Evolutionary conservation across 2,329 filamentous ascomycete species (phyloP), one percentile per base, ranked within the genome.

Genomic region (Stagonosporopsis rhizophila): DNA sequence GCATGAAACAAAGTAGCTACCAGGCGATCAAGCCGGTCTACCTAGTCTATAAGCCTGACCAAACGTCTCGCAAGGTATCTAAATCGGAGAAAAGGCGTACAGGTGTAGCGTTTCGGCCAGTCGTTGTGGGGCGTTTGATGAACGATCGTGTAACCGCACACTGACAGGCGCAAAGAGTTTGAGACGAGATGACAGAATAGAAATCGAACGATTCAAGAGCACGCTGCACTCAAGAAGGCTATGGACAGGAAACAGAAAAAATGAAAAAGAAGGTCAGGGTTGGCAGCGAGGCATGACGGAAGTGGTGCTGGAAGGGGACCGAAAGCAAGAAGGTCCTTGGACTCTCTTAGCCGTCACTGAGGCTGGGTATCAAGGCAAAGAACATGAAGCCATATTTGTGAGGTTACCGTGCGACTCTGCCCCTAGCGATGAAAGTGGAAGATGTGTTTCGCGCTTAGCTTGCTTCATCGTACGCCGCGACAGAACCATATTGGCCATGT

Each of bases 371-470:
- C 23, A 56, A 48, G 32, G 27, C 37, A n/a, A n/a, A 44, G 25
- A 40, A 47, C 32, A 12, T 56, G 53, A 56, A 44, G 47, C 47
- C 53, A 56, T 52, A 17, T 39, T 52, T 48, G 47, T 52, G 42
- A 56, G 47, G 47, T 47, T 28, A 37, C 19, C 22, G 53, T 56
- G 51, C 46, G 46, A 56, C 19, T 34, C 19, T 44, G 30, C 42
- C 52, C 41, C 41, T 50, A 14, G 28, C 25, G 41, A 41, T 25
- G 27, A 41, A 40, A 23, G n/a, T 41, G 7, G 46, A 46, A 35
- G 42, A 46, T 25, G 39, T 47, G 53, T 56, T 56, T 56, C 47
- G 53, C 53, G 53, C 53, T 56, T 50, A 49, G 46, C 52, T 44
- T 44, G 48, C 27, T 50, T 52, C 49, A 48, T 51, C 46, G 28